These are phyloP conservation scores for Lactarius tabidus DNA, from an alignment of 768 basidiomycete genomes.

Conservation along the genomic window DNA sequence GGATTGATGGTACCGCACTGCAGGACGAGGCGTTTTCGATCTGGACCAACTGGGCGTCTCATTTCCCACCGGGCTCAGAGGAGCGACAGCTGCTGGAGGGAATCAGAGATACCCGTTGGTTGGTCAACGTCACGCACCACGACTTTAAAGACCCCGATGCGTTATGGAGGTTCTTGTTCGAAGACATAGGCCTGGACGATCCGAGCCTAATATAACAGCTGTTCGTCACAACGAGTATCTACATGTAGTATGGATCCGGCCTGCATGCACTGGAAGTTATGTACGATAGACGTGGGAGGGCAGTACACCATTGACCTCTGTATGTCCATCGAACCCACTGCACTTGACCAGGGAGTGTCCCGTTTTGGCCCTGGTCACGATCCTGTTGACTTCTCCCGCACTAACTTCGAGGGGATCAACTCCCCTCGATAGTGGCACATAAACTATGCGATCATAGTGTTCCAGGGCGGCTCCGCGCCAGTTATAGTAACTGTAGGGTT, in stretches of 20 bases:
- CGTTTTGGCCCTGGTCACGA: too few relatives aligned
- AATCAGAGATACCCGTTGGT: slow-evolving; percentile 74
- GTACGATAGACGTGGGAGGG: slow-evolving; percentile 1
- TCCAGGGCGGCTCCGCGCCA: too few relatives aligned
- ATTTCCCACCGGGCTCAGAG: slow-evolving; percentile 77
- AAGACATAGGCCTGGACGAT: slow-evolving; percentile 24
- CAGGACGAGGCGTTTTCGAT: slow-evolving; percentile 96
- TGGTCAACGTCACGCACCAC: slow-evolving; percentile 91
- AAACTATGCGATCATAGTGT: too few relatives aligned
- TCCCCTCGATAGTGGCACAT: too few relatives aligned
- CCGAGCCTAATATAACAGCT: not conserved
- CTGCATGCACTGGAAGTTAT: not conserved
- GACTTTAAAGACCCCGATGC: slow-evolving; percentile 78
- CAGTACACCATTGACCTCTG: too few relatives aligned
- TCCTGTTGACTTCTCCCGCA: too few relatives aligned
- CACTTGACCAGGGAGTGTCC: too few relatives aligned
- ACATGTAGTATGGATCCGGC: not conserved
- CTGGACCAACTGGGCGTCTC: slow-evolving; percentile 92
- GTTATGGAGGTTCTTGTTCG: slow-evolving; percentile 82
- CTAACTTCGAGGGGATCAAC: too few relatives aligned
- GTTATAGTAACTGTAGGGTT: too few relatives aligned
- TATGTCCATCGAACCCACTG: too few relatives aligned
- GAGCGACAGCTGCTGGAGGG: slow-evolving; percentile 68
- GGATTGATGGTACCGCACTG: not conserved
- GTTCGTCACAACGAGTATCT: not conserved